Evolutionary conservation across 768 basidiomycete species (phyloP), one percentile per base, ranked within the genome.

Genomic region (Cystobasidium tubakii): DNA sequence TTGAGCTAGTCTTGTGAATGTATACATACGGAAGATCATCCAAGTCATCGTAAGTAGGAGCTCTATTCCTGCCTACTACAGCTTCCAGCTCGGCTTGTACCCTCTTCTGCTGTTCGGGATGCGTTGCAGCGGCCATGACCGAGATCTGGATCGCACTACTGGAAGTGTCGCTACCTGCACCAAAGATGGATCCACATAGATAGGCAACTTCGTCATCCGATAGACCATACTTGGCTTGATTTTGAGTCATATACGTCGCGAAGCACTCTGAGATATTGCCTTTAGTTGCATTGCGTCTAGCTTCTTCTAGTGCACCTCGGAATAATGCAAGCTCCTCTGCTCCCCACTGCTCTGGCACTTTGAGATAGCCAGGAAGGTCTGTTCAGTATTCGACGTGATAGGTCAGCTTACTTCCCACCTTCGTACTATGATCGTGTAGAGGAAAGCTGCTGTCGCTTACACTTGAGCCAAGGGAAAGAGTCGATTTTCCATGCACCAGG

Each of bases 161-260:
- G 43, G 53, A 36, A 27, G 74, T 75, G n/a, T 75, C 74, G 23
- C 74, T 73, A 19, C 74, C 74, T 10, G 74, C 74, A 29, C 74
- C 74, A 44, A 73, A 75, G 36, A 75, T 75, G 7, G 54, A 62
- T 1, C 74, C 74, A 25, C 43, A 74, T 23, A 73, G n/a, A 46
- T 75, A 75, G 12, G 74, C 74, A 39, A 34, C 33, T 46, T 75
- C 74, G 31, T 73, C 57, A 29, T 75, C 71, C 13, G 53, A 43
- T 4, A 71, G 39, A 29, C 60, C 74, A 39, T 62, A 34, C 36
- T 75, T 60, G 19, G 42, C 63, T 36, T 55, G 62, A 27, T 53
- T n/a, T 33, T 31, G 46, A 13, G 63, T 65, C 29, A 67, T 69
- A 29, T 46, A 55, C 1, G 70, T 39, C 10, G 50, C 65, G 62